phyloP scores from a whole-genome alignment of 768 basidiomycete genomes.

The Leucosporidium creatinivorum region DNA sequence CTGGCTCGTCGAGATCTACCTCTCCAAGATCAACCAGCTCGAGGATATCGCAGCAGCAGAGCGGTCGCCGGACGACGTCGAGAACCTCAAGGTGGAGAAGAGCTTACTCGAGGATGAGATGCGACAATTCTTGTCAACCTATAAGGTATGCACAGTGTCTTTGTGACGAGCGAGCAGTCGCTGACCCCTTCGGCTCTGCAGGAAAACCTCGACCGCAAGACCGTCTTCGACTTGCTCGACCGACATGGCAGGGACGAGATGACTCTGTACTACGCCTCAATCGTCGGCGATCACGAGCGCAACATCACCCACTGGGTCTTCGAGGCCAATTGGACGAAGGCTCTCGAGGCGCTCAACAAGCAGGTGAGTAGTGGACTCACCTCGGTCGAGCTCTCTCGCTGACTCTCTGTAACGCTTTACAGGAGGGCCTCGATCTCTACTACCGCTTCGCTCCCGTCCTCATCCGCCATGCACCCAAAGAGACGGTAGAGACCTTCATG shows the following conservation, averaged over 20 bases:
- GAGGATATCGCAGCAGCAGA: conserved; percentile 91
- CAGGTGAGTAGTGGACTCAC: conserved; percentile 14
- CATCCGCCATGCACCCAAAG: conserved; percentile 75
- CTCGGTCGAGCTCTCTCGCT: background rate
- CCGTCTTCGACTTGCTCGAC: conserved; percentile 86
- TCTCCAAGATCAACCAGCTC: conserved; percentile 90
- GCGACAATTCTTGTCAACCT: conserved; percentile 83
- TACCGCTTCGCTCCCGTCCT: conserved; percentile 87
- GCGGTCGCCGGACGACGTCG: conserved; percentile 53
- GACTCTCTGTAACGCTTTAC: background rate
- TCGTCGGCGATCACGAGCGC: conserved; percentile 70
- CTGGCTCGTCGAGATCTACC: conserved; percentile 95
- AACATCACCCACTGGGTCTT: conserved; percentile 88
- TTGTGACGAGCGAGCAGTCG: background rate
- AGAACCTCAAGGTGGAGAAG: conserved; percentile 73
- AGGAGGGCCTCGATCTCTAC: conserved; percentile 82
- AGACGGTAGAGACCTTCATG: conserved; percentile 87
- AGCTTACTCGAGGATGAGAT: conserved; percentile 85
- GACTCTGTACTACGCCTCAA: conserved; percentile 77
- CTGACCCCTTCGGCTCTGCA: conserved; percentile 38
- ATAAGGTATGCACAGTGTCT: conserved; percentile 56
- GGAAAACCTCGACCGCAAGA: conserved; percentile 74
- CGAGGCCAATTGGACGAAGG: conserved; percentile 44
- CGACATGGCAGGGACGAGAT: conserved; percentile 88
- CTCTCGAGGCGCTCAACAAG: conserved; percentile 17